phyloP scores from a whole-genome alignment of 768 basidiomycete genomes.

The Rhodosporidiobolus odoratus region DNA sequence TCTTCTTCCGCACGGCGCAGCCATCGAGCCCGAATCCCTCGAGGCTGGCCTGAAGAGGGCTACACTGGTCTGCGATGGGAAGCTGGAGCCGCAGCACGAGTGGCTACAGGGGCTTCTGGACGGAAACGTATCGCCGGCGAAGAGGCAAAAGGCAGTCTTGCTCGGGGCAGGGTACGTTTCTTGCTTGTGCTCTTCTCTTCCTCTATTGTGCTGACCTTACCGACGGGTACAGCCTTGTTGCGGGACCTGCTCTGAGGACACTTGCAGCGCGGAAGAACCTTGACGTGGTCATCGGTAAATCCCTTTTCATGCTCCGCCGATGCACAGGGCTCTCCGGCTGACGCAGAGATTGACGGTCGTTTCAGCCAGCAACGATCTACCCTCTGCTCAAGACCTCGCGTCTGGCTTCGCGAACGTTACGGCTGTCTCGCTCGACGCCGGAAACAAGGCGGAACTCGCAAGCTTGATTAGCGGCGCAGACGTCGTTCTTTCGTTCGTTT shows the following conservation, averaged over 20 bases:
- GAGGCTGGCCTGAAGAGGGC: constrained; percentile 59
- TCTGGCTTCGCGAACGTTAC: constrained; percentile 54
- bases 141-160: constrained; percentile 62
- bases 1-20: constrained; percentile 49
- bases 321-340: constrained; percentile 4
- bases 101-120: constrained; percentile 60
- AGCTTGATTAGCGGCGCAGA: constrained; percentile 62
- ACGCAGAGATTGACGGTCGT: constrained; percentile 4
- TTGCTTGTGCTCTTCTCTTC: too few species aligned
- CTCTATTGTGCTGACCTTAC: background rate
- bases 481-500: constrained; percentile 69
- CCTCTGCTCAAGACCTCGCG: constrained; percentile 55
- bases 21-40: constrained; percentile 45
- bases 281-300: constrained; percentile 68
- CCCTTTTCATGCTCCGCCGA: background rate
- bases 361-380: constrained; percentile 66
- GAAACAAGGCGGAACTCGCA: constrained; percentile 52
- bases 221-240: constrained; percentile 61
- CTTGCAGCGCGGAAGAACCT: constrained; percentile 55
- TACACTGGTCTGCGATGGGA: constrained; percentile 62
- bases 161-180: constrained; percentile 66
- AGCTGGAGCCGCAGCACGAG: constrained; percentile 54
- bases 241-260: constrained; percentile 75
- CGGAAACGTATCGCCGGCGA: constrained; percentile 17
- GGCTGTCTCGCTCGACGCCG: constrained; percentile 60